Conservation (phyloP, 495 filamentous ascomycete genomes). For the Podospora fimiseda region DNA sequence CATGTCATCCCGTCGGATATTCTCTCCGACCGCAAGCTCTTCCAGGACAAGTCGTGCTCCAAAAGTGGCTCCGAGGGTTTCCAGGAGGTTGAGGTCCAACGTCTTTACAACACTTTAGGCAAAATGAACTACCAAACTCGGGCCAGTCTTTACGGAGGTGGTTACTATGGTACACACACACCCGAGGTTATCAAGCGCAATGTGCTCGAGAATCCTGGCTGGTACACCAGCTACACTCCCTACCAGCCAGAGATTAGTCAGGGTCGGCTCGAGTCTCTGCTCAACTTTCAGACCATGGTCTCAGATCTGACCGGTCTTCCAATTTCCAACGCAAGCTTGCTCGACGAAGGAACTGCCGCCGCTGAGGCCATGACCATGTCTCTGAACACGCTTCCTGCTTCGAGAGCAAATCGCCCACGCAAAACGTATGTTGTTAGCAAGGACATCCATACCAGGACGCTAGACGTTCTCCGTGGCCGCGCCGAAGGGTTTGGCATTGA, state of each 20-base stretch:
- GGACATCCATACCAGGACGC: slow-evolving; percentile 82
- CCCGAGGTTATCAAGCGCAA: slow-evolving; percentile 94
- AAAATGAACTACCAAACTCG: slow-evolving; percentile 55
- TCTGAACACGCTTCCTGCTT: slow-evolving; percentile 62
- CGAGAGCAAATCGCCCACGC: slow-evolving; percentile 65
- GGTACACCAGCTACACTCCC: slow-evolving; percentile 98
- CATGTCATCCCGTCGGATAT: slow-evolving; percentile 83
- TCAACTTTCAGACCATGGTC: slow-evolving; percentile 96
- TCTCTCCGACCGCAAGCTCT: slow-evolving; percentile 53
- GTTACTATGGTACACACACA: slow-evolving; percentile 80
- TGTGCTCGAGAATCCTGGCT: slow-evolving; percentile 86
- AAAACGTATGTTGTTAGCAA: slow-evolving; percentile 82
- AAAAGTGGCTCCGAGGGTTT: neutral
- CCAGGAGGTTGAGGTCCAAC: neutral
- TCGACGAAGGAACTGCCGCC: slow-evolving; percentile 92
- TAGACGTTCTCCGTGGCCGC: slow-evolving; percentile 76
- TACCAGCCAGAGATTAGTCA: slow-evolving; percentile 99
- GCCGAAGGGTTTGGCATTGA: slow-evolving; percentile 92
- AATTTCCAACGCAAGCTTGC: slow-evolving; percentile 87
- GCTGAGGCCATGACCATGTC: slow-evolving; percentile 98
- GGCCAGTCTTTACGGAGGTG: slow-evolving; percentile 73
- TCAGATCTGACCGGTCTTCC: slow-evolving; percentile 83
- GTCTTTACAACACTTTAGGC: slow-evolving; percentile 53
- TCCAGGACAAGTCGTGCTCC: slow-evolving; percentile 1
- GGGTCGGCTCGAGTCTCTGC: slow-evolving; percentile 81